These are phyloP conservation scores for Hydnum rufescens DNA, from an alignment of 768 basidiomycete species.

Conservation along the genomic window DNA sequence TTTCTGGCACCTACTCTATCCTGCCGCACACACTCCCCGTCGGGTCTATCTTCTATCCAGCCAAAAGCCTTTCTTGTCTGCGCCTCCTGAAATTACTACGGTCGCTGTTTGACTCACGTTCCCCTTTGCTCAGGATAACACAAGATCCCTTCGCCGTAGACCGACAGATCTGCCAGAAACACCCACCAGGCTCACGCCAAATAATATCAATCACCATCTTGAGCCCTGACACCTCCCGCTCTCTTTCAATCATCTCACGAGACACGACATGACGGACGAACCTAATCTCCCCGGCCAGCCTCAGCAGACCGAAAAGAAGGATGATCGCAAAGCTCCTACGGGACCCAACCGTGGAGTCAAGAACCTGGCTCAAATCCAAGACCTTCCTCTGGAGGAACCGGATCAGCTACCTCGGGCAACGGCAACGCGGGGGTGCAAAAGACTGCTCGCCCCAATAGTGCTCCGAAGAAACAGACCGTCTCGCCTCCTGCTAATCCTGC, in stretches of 20 bases:
- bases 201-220: not conserved
- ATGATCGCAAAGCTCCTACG: not conserved
- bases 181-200: no score
- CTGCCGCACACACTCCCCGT: not conserved
- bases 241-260: not conserved
- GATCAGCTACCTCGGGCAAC: not conserved
- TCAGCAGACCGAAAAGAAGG: not conserved
- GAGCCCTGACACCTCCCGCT: not conserved
- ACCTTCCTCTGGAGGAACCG: not conserved
- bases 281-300: not conserved
- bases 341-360: not conserved
- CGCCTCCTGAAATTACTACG: not conserved
- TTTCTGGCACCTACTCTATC: not conserved
- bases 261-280: not conserved
- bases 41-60: not conserved
- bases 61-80: not conserved
- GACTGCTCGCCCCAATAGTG: not conserved
- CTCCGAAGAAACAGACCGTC: not conserved
- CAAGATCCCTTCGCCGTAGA: not conserved
- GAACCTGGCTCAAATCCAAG: not conserved
- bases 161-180: not conserved
- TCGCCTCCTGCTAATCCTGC: conserved; percentile 3
- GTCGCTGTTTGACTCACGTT: not conserved
- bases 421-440: not conserved
- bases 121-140: not conserved